Base-by-base conservation (phyloP, 148 eudicot genomes). In the Vaccinium vitisidaea region DNA sequence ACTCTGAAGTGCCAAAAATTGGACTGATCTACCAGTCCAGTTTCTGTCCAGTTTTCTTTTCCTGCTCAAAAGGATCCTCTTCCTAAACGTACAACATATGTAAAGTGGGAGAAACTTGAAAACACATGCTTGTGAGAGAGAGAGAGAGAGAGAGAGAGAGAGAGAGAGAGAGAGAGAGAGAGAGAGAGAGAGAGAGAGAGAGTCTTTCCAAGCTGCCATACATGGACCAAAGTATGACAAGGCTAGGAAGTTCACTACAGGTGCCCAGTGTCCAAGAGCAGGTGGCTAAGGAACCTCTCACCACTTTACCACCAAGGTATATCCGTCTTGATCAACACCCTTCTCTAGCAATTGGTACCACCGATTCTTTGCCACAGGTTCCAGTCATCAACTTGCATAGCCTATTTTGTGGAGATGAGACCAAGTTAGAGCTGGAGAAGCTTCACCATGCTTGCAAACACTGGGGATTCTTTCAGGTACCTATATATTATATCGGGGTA, bases 391-490 rank as follows among this genome's bases (percentile, higher is more conserved):
- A 52, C 80, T 50, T 77, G 56, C 36, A 77, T 5, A 52, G 18
- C 59, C 9, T 77, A 15, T 32, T 77, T 52, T 25, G 5, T 23
- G 80, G 36, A 77, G 59, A 77, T 49, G 18, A 18, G 10, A 13
- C 36, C 53, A 21, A 43, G 14, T 48, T 11, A 6, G 80, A 77
- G 59, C 39, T 77, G 30, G 18, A 52, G 36, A 77, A 77, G 39
- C 59, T 77, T 15, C 59, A 52, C 59, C 59, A 11, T 77, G 80
- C 80, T 4, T 77, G 80, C 59, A 77, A 23, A 77, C 59, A 77
- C 19, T 77, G 80, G 80, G 80, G 80, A n/a, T 77, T 77, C 80
- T 77, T 77, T 52, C 80, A 77, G 80, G 80, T 77, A 32, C 36
- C 36, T 32, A 32, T 32, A 32, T 32, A 32, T 1, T 32, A 32